Conservation (phyloP, 257 asterid genomes). For the Ehretia macrophylla region DNA sequence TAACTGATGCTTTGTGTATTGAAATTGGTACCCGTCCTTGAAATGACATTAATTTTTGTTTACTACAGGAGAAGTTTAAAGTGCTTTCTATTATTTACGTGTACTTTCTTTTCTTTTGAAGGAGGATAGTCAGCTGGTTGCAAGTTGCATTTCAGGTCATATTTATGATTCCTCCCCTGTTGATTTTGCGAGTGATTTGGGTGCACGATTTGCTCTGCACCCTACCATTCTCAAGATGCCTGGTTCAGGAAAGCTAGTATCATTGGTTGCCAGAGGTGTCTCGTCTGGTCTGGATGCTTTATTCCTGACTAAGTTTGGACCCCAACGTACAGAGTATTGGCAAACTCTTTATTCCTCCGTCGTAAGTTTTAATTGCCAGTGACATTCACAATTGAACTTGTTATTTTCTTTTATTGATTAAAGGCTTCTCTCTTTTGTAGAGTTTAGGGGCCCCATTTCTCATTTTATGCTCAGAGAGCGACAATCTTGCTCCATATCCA, state of each 20-base stretch:
- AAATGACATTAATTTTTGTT: neutral
- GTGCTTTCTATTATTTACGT: slow-evolving; percentile 3
- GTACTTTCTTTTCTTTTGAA: slow-evolving; percentile 37
- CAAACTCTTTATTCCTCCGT: slow-evolving; percentile 72
- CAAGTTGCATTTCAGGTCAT: slow-evolving; percentile 81
- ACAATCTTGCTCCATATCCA: slow-evolving; percentile 56
- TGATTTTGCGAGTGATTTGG: slow-evolving; percentile 64
- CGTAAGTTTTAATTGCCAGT: slow-evolving; percentile 39
- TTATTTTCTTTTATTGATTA: slow-evolving; percentile 7
- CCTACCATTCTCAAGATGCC: slow-evolving; percentile 62
- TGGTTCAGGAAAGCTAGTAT: slow-evolving; percentile 65
- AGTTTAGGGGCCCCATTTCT: slow-evolving; percentile 71
- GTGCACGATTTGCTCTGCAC: slow-evolving; percentile 65
- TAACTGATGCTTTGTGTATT: slow-evolving; percentile 8
- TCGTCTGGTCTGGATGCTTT: slow-evolving; percentile 78
- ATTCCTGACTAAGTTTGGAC: slow-evolving; percentile 75
- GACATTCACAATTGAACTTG: slow-evolving; percentile 1
- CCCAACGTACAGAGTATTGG: slow-evolving; percentile 75
- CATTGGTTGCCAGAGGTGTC: slow-evolving; percentile 67
- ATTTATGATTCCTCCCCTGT: slow-evolving; percentile 89
- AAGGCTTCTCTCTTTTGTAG: slow-evolving; percentile 32
- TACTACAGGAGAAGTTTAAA: neutral
- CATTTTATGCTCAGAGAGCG: slow-evolving; percentile 60
- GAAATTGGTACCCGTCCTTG: slow-evolving; percentile 2
- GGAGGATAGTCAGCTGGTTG: slow-evolving; percentile 71